Conservation (phyloP, 768 basidiomycete genomes). For the Phanerochaete carnosa region DNA sequence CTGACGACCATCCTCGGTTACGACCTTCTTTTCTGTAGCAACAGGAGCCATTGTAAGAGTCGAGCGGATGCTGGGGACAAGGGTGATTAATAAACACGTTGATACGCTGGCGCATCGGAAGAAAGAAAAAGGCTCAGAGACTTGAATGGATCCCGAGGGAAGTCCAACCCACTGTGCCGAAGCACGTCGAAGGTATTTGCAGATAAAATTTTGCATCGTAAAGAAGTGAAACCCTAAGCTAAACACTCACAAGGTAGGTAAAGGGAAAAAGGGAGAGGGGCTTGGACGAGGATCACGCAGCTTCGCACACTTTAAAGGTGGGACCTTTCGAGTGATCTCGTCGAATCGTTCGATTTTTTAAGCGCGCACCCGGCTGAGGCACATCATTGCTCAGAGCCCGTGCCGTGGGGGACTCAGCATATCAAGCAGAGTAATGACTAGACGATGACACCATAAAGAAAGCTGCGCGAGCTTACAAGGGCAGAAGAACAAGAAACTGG, state of each 20-base stretch:
- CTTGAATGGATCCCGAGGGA: slow-evolving; percentile 42
- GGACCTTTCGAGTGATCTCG: slow-evolving; percentile 1
- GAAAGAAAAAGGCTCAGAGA: slow-evolving; percentile 28
- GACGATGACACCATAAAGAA: no score
- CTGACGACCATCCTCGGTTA: slow-evolving; percentile 34
- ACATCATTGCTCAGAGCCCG: neutral
- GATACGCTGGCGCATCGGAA: neutral
- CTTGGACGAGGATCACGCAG: neutral
- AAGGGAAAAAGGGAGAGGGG: neutral
- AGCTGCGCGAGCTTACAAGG: no score
- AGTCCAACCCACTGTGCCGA: slow-evolving; percentile 24
- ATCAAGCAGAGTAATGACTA: no score
- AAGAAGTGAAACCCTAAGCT: neutral
- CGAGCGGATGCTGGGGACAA: neutral
- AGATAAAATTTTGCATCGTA: slow-evolving; percentile 25
- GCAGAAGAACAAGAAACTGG: neutral
- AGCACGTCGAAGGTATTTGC: slow-evolving; percentile 26
- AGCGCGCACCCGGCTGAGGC: neutral
- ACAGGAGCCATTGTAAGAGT: slow-evolving; percentile 12
- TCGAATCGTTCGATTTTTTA: slow-evolving; percentile 2
- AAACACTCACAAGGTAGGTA: slow-evolving; percentile 1
- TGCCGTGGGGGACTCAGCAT: no score
- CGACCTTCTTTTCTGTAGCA: slow-evolving; percentile 25
- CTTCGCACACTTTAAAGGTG: neutral
- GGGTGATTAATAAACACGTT: neutral